A percentile compares a stretch with the other conserved stretches of the same genome.
phyloP scores from a whole-genome alignment of 106 monocot genomes.

The Apostasia shenzhenica region DNA sequence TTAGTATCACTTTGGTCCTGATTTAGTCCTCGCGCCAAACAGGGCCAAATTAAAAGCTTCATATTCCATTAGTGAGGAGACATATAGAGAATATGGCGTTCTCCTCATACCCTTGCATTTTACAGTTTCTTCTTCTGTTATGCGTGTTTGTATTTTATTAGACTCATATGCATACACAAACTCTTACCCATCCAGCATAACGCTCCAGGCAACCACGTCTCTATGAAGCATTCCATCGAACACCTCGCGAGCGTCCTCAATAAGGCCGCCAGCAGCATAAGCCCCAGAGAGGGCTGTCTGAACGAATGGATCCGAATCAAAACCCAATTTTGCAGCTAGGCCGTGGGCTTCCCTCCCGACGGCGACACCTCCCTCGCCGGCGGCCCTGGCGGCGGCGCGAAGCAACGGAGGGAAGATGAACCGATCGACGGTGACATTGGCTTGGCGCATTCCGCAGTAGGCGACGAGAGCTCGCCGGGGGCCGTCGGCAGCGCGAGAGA shows the following conservation, averaged over 20 bases:
- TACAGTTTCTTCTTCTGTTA: not conserved
- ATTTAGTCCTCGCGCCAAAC: no score
- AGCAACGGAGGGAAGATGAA: slow-evolving; percentile 57
- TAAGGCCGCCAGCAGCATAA: slow-evolving; percentile 21
- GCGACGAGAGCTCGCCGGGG: slow-evolving; percentile 23
- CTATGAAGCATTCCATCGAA: slow-evolving; percentile 62
- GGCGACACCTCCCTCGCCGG: not conserved
- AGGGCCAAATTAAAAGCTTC: no score
- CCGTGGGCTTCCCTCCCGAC: slow-evolving; percentile 46
- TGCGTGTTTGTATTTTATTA: not conserved
- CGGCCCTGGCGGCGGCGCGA: slow-evolving; percentile 20
- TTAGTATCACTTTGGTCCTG: no score
- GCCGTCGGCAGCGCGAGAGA: slow-evolving; percentile 22
- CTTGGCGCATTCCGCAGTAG: slow-evolving; percentile 33
- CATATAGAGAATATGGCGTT: not conserved
- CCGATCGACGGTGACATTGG: slow-evolving; percentile 22
- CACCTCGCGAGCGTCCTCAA: slow-evolving; percentile 46
- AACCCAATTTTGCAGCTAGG: slow-evolving; percentile 41
- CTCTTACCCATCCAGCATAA: slow-evolving; percentile 73
- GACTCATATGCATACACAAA: not conserved
- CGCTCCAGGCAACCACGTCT: slow-evolving; percentile 77
- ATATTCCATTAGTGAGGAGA: not conserved
- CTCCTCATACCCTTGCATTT: not conserved
- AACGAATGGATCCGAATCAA: slow-evolving; percentile 52
- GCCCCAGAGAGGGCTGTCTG: slow-evolving; percentile 52